Base-by-base conservation (phyloP, 345 rosid species). In the Physaria fendleri region DNA sequence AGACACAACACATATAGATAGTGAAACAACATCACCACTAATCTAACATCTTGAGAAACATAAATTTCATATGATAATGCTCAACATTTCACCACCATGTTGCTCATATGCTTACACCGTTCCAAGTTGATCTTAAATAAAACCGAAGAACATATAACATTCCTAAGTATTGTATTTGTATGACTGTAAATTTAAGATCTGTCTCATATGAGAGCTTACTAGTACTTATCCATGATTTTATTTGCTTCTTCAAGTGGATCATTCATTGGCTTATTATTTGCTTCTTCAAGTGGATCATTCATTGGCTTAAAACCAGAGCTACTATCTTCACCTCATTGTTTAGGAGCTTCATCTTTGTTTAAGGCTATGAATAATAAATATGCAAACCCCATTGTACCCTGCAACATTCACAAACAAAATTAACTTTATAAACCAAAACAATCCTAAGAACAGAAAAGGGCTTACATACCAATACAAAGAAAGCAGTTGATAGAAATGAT, bases 361-460 rank as follows among this genome's bases (percentile, higher is more conserved):
- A 86, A 70, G 42, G 99, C 94, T 28, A 92, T 76, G 79, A 76
- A 92, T 16, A 76, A 56, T 71, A 92, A 92, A 74, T 88, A 93
- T 9, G 69, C 82, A 11, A 93, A 87, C 61, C 97, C 97, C 97
- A 88, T 93, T 5, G 85, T 93, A 25, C 83, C 97, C 98, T 92
- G 85, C 33, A 50, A 38, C 37, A 59, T 38, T 25, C 42, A 40
- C 2, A 18, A 15, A 24, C 16, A 27, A 25, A n/a, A n/a, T 30
- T 11, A 30, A 12, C 12, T 46, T 50, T 41, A n/a, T 24, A 13
- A 12, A n/a, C 12, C 2, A 1, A 5, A 30, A 30, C 13, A 25
- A n/a, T 1, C 5, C 32, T 3, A 4, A 25, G 8, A 24, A 47
- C 7, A 8, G 34, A 9, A 1, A 46, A 33, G 13, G 20, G n/a